Base-by-base conservation (phyloP, 345 rosid genomes). In the Citrus medica region DNA sequence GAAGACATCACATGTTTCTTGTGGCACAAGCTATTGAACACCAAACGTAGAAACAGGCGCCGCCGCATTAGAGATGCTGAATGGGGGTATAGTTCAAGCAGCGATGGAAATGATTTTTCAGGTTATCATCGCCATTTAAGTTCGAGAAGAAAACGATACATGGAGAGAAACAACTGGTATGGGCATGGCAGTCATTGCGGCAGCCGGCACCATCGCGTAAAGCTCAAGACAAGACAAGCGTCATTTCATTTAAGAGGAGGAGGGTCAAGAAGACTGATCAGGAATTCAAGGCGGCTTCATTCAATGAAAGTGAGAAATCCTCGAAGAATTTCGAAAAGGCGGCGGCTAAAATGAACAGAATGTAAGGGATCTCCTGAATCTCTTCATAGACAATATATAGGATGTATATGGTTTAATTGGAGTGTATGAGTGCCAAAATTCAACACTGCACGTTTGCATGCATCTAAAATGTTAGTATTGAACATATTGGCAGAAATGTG, bases 11-110 rank as follows among this genome's bases (percentile, higher is more conserved):
- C 84, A 13, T 82, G 90, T 80, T 87, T 85, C 74, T 73, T 88
- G 67, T 92, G 94, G 83, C 86, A 79, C 76, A 87, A 76, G 83
- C 68, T 92, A 59, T 69, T 46, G 25, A 89, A 81, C 82, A 83
- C 88, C 1, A 85, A 85, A 59, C 85, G 89, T 3, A 86, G 82
- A 66, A 38, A 70, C 67, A 84, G 84, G 6, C 81, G 60, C 7
- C 76, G 81, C 7, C 79, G 80, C n/a, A 67, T 79, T 56, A 86
- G 71, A 30, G 93, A 89, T 77, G 60, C 82, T 17, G 94, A 90
- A 75, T 82, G 32, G 7, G 85, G 80, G 21, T 61, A 62, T 21
- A 71, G 76, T 27, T 58, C 81, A 2, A 83, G 84, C 38, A 80
- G 65, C 3, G 80, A 77, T 0, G 51, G 51, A 64, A 67, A 70